Evolutionary conservation across 306 rosid species (phyloP).

Genomic region (Pachyrhizus erosus): DNA sequence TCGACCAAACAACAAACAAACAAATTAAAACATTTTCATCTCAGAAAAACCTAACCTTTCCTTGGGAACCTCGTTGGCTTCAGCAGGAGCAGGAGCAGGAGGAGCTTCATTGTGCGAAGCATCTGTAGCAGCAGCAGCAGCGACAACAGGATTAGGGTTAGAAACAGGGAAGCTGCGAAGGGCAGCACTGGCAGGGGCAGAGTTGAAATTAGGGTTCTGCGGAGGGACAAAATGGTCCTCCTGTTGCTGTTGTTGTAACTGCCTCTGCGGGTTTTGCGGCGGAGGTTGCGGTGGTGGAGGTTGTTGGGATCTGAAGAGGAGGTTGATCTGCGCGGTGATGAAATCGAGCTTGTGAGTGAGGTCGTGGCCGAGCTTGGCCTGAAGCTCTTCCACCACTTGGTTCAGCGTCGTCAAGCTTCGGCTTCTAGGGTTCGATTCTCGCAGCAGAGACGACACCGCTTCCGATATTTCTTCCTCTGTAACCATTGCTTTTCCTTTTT

Average conservation of each 20-base stretch:
- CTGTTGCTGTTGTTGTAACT: background rate
- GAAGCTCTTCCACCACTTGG: conserved; percentile 69
- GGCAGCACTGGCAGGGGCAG: conserved; percentile 51
- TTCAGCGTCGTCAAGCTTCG: conserved; percentile 54
- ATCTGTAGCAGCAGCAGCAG: background rate
- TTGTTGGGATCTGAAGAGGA: conserved; percentile 53
- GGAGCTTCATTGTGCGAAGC: background rate
- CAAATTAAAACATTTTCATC: background rate
- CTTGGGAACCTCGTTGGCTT: conserved; percentile 57
- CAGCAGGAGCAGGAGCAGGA: conserved; percentile 2
- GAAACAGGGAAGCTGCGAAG: conserved; percentile 48
- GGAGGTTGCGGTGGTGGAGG: background rate
- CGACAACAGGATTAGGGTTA: conserved; percentile 31
- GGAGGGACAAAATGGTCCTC: conserved; percentile 67
- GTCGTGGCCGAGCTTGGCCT: conserved; percentile 70
- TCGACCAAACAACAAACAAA: background rate
- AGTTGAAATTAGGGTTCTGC: conserved; percentile 68
- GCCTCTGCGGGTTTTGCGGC: conserved; percentile 38
- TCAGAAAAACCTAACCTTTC: conserved; percentile 54
- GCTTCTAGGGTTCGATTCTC: conserved; percentile 52
- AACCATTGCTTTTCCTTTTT: conserved; percentile 46
- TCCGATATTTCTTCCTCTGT: conserved; percentile 75
- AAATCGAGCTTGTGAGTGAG: conserved; percentile 75
- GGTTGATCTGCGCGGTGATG: conserved; percentile 68
- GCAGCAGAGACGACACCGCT: conserved; percentile 62